Evolutionary conservation across 441 rosid genomes (phyloP).

Genomic region (Aleurites moluccanus): DNA sequence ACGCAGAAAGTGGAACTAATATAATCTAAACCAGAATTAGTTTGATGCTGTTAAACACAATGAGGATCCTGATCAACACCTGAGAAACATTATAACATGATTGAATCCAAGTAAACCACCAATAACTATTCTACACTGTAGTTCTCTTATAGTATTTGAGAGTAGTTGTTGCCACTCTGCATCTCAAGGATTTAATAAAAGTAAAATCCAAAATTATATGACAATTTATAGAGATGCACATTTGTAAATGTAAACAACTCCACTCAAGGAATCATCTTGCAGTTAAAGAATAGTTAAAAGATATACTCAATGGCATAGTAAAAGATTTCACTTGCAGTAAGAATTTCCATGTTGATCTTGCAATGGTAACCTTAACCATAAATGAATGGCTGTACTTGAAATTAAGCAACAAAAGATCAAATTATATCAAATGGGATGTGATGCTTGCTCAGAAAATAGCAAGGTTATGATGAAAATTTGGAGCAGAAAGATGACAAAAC

Average conservation of each 20-base stretch:
- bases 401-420: not conserved
- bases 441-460: not conserved
- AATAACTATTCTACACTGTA: not conserved
- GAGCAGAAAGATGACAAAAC: not conserved
- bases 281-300: not conserved
- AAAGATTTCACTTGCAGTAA: not conserved
- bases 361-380: not conserved
- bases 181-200: not conserved
- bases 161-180: not conserved
- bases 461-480: not conserved
- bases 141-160: not conserved
- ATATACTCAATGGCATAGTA: not conserved
- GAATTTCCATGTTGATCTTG: not conserved
- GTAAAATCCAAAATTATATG: not conserved
- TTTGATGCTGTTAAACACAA: not conserved
- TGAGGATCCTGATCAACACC: not conserved
- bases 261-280: not conserved
- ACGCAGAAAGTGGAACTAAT: constrained; percentile 3
- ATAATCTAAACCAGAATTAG: not conserved
- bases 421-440: not conserved
- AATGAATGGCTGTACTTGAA: not conserved
- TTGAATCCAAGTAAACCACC: not conserved
- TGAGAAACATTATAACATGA: constrained; percentile 1
- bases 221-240: not conserved
- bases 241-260: not conserved